A percentile compares a stretch with the other conserved stretches of the same genome.
Evolutionary conservation across 768 basidiomycete genomes (phyloP).

Genomic region (Gloeostereum incarnatum): DNA sequence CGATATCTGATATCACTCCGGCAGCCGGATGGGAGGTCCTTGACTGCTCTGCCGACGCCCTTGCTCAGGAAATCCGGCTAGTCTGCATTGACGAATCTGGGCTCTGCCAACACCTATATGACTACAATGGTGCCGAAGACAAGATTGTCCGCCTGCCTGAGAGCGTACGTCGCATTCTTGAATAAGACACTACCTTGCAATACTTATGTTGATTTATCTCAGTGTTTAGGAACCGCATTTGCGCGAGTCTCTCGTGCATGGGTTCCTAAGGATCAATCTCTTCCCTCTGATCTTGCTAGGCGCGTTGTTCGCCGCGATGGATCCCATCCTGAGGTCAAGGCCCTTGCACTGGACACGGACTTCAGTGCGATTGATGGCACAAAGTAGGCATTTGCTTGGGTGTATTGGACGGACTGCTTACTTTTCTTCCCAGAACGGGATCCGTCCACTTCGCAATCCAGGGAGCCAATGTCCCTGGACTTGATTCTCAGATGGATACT

Average conservation of each 20-base stretch:
- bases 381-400: constrained; percentile 9
- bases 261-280: constrained; percentile 31
- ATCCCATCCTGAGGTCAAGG: constrained; percentile 23
- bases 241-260: constrained; percentile 31
- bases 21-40: constrained; percentile 46
- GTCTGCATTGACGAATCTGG: constrained; percentile 27
- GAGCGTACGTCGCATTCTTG: constrained; percentile 22
- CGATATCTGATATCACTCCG: constrained; percentile 34
- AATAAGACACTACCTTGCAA: not conserved
- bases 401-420: not conserved
- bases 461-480: not conserved
- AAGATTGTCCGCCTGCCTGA: constrained; percentile 47
- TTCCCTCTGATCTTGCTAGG: constrained; percentile 20
- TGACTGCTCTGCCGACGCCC: constrained; percentile 28
- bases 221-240: constrained; percentile 33
- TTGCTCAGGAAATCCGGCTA: constrained; percentile 37
- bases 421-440: not conserved
- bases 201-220: not conserved
- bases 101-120: constrained; percentile 30
- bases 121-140: constrained; percentile 27
- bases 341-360: constrained; percentile 29
- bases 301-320: constrained; percentile 24
- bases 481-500: constrained; percentile 4
- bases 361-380: constrained; percentile 20
- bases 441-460: not conserved